phyloP scores from a whole-genome alignment of 108 stramenopile species.

The Epithemia pelagica region DNA sequence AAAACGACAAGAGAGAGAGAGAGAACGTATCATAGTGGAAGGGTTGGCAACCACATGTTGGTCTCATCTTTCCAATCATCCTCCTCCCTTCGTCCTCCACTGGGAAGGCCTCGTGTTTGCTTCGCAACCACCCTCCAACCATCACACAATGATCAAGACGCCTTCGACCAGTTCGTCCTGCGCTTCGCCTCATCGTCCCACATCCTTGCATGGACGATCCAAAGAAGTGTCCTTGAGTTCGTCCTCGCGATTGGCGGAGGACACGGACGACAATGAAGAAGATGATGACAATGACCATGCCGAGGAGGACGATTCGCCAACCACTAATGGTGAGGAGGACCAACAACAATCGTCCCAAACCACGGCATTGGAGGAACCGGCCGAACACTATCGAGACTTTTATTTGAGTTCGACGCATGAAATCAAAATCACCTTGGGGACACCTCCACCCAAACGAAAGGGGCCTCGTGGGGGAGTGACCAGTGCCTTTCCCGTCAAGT shows the following conservation, averaged over 20 bases:
- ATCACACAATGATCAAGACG: not conserved
- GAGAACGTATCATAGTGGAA: not conserved
- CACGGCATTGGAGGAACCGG: not conserved
- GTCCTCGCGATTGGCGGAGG: not conserved
- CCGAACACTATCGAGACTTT: not conserved
- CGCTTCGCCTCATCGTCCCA: not conserved
- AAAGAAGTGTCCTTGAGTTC: not conserved
- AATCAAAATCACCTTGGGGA: constrained; percentile 11
- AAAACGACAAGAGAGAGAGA: not conserved
- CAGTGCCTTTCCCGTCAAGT: constrained; percentile 54
- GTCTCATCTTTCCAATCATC: not conserved
- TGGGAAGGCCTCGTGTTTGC: not conserved
- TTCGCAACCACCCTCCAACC: not conserved
- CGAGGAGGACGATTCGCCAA: not conserved
- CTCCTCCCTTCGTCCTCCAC: not conserved
- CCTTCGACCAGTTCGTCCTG: not conserved
- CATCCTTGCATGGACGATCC: not conserved
- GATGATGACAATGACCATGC: not conserved
- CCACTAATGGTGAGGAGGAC: not conserved
- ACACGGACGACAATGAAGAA: not conserved
- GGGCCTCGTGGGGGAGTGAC: constrained; percentile 54
- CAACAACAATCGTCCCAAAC: not conserved
- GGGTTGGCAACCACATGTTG: not conserved
- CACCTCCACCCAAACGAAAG: constrained; percentile 5
- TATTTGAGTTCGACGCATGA: not conserved